Conservation (phyloP, 164 flowering plant species). For the Warburgia ugandensis region DNA sequence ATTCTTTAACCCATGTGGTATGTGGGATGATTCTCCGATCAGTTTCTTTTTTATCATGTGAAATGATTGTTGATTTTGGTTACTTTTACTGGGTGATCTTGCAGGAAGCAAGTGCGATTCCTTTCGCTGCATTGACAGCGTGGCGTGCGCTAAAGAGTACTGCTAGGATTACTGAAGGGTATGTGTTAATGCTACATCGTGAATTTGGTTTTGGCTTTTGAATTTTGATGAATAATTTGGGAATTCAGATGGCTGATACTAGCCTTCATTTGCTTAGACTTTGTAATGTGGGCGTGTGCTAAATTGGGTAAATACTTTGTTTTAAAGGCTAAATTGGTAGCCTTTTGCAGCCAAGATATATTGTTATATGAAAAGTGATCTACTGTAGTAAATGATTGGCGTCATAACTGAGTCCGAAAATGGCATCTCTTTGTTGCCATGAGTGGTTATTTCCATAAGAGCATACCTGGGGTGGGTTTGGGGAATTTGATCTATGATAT, state of each 20-base stretch:
- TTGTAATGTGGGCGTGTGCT: too few species aligned
- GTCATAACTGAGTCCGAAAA: too few species aligned
- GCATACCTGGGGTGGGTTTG: too few species aligned
- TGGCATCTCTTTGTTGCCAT: too few species aligned
- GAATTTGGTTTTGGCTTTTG: neutral
- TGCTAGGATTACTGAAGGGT: conserved; percentile 81
- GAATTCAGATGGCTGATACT: neutral
- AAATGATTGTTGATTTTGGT: neutral
- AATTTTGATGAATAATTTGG: neutral
- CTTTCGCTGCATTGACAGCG: conserved; percentile 97
- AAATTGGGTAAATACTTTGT: too few species aligned
- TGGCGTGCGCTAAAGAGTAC: conserved; percentile 93
- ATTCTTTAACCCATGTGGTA: neutral
- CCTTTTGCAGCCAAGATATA: too few species aligned
- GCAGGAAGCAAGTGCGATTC: conserved; percentile 97
- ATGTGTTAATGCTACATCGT: conserved; percentile 18
- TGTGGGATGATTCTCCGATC: neutral
- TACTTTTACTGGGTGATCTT: conserved; percentile 12
- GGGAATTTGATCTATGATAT: too few species aligned
- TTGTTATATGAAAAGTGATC: too few species aligned
- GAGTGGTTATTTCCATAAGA: too few species aligned
- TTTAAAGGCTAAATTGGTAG: too few species aligned
- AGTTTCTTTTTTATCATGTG: neutral
- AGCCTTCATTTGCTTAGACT: neutral
- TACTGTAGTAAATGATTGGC: too few species aligned